Evolutionary conservation across 306 rosid species (phyloP).

Genomic region (Rubus idaeus): DNA sequence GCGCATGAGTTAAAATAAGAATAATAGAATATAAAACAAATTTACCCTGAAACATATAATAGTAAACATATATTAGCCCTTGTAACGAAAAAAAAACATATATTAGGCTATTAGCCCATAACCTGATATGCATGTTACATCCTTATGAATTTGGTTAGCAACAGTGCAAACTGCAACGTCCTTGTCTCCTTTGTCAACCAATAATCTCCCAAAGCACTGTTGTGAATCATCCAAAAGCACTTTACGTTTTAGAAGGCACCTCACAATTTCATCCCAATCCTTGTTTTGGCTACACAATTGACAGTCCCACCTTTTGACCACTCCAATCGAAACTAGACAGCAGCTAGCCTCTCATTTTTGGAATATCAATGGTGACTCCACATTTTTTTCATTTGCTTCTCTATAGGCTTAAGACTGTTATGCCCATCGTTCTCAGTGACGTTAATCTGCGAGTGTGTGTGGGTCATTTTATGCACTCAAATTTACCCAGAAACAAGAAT

Average conservation of each 20-base stretch:
- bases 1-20: no score
- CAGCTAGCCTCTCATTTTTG: not conserved
- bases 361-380: not conserved
- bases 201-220: not conserved
- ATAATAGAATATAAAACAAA: no score
- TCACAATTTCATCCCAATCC: not conserved
- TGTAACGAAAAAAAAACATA: no score
- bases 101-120: not conserved
- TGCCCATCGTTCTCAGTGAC: not conserved
- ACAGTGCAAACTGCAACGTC: not conserved
- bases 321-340: not conserved
- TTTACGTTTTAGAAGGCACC: not conserved
- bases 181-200: not conserved
- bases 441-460: no score
- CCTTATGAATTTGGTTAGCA: not conserved
- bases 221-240: not conserved
- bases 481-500: not conserved
- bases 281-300: not conserved
- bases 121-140: not conserved
- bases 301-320: not conserved
- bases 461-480: not conserved
- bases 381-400: no score
- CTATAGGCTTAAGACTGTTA: not conserved
- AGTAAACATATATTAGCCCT: no score
- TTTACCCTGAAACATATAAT: no score